A percentile compares a stretch with the other conserved stretches of the same genome.
Evolutionary conservation across 2,329 filamentous ascomycete species (phyloP).

Genomic region (Cladosporium sp.): DNA sequence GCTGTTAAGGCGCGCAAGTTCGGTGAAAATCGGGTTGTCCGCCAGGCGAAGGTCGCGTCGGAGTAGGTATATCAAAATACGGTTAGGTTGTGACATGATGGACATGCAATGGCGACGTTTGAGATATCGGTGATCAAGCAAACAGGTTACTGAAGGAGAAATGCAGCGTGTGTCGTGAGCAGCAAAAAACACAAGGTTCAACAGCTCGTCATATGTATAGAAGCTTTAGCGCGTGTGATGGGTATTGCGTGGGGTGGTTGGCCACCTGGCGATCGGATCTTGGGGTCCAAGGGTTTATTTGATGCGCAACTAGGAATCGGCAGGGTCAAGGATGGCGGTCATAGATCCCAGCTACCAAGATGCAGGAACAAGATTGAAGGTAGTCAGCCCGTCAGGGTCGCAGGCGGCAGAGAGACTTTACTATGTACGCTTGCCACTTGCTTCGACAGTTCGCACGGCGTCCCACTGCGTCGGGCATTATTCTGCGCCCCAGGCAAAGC

Average conservation of each 20-base stretch:
- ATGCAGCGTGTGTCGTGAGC: neutral
- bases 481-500: neutral
- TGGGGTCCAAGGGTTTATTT: neutral
- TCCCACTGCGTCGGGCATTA: neutral
- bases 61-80: slow-evolving; percentile 65
- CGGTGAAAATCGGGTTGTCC: slow-evolving; percentile 71
- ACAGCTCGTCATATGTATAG: neutral
- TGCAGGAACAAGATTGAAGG: slow-evolving; percentile 7
- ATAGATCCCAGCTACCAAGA: slow-evolving; percentile 11
- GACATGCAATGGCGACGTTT: slow-evolving; percentile 7
- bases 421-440: neutral
- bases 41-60: slow-evolving; percentile 68
- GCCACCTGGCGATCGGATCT: slow-evolving; percentile 1
- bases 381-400: neutral
- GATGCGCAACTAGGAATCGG: neutral
- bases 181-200: neutral
- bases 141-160: slow-evolving; percentile 4
- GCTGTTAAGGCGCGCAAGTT: slow-evolving; percentile 46
- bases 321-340: slow-evolving; percentile 10
- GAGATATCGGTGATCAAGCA: neutral
- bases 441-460: neutral
- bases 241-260: neutral
- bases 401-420: neutral
- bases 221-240: slow-evolving; percentile 9
- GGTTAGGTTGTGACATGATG: slow-evolving; percentile 17